phyloP scores from a whole-genome alignment of 192 early-diverging fungal species.

The Spinellus fusiger region DNA sequence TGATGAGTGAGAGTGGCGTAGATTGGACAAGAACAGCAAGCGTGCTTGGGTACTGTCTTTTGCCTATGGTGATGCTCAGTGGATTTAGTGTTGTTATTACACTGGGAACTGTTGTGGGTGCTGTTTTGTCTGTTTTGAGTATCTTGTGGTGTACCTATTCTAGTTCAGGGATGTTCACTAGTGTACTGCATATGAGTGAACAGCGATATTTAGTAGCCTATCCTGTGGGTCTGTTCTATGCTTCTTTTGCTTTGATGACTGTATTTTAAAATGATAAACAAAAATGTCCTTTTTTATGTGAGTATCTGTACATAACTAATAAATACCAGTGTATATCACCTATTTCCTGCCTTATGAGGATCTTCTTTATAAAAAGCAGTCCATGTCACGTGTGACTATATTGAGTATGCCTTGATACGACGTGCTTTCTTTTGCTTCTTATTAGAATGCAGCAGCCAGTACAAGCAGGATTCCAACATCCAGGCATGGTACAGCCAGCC shows the following conservation, averaged over 20 bases:
- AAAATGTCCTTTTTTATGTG: neutral
- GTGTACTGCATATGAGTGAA: slow-evolving; percentile 84
- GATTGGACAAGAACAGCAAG: slow-evolving; percentile 83
- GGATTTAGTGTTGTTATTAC: slow-evolving; percentile 62
- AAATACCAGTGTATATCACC: too few species aligned
- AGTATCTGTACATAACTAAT: slow-evolving; percentile 1
- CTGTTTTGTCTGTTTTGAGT: slow-evolving; percentile 57
- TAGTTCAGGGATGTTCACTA: slow-evolving; percentile 86
- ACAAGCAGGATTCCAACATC: neutral
- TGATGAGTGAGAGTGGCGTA: slow-evolving; percentile 90
- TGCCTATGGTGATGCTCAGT: slow-evolving; percentile 92
- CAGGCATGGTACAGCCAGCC: neutral
- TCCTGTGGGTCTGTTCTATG: slow-evolving; percentile 87
- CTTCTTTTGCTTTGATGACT: slow-evolving; percentile 89
- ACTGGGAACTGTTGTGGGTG: slow-evolving; percentile 59
- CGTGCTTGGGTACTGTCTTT: slow-evolving; percentile 94
- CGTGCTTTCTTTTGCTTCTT: neutral
- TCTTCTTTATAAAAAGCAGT: neutral
- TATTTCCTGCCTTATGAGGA: neutral
- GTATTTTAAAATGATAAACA: slow-evolving; percentile 56
- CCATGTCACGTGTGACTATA: neutral
- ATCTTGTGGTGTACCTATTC: slow-evolving; percentile 92
- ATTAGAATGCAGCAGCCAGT: neutral
- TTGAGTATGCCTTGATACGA: too few species aligned
- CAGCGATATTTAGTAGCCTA: slow-evolving; percentile 94